Evolutionary conservation across 2,329 filamentous ascomycete genomes (phyloP).

Genomic region (Penicillium sp.): DNA sequence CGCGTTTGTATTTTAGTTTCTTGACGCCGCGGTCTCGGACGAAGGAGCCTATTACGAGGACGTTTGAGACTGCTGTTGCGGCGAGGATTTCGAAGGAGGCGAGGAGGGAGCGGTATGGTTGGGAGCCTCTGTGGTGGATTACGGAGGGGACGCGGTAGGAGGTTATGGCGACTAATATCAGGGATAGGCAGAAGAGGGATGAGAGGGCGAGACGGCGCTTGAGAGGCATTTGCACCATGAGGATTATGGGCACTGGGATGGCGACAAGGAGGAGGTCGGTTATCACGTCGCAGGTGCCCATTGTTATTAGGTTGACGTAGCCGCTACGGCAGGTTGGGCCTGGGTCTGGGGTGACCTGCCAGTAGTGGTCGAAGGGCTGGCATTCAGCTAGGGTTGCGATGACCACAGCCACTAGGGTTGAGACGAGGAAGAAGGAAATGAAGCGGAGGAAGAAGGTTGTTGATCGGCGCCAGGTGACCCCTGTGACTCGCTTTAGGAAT

Average conservation of each 20-base stretch:
- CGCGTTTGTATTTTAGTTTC: conserved; percentile 73
- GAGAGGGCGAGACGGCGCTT: conserved; percentile 79
- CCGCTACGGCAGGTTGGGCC: conserved; percentile 82
- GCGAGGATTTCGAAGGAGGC: conserved; percentile 90
- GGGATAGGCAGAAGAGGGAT: conserved; percentile 78
- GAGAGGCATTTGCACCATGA: conserved; percentile 71
- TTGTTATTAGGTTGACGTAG: conserved; percentile 81
- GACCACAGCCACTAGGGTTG: conserved; percentile 79
- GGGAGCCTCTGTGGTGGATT: conserved; percentile 67
- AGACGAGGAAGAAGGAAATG: conserved; percentile 71
- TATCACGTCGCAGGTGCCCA: conserved; percentile 83
- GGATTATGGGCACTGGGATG: conserved; percentile 86
- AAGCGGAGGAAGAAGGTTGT: conserved; percentile 69
- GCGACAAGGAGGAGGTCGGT: conserved; percentile 85
- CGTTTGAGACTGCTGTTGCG: conserved; percentile 82
- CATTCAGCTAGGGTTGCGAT: conserved; percentile 84
- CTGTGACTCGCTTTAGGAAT: conserved; percentile 83
- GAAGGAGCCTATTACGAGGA: conserved; percentile 87
- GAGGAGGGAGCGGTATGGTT: conserved; percentile 84
- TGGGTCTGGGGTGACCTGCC: conserved; percentile 82
- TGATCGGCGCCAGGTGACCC: conserved; percentile 74
- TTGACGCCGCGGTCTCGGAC: conserved; percentile 87
- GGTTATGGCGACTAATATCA: conserved; percentile 76
- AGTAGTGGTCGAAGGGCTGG: conserved; percentile 70
- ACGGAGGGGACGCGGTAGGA: conserved; percentile 79